These are phyloP conservation scores for Backusella luteola DNA, from an alignment of 192 early-diverging fungal species.

Conservation along the genomic window DNA sequence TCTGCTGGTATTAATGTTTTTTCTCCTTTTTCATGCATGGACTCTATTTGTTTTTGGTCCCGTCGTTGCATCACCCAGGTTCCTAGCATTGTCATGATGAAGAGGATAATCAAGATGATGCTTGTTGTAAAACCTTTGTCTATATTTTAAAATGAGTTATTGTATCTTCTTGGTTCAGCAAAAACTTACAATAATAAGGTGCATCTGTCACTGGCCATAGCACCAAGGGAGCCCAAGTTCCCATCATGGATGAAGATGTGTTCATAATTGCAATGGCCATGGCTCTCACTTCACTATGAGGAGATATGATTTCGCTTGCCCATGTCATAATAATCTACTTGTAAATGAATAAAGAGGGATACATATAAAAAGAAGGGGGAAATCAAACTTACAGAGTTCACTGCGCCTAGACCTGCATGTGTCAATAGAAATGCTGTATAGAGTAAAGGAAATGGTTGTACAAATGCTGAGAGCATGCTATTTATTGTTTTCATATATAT, in stretches of 20 bases:
- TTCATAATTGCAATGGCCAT: constrained; percentile 40
- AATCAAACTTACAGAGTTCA: constrained; percentile 25
- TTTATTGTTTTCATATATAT: neutral
- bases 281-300: constrained; percentile 27
- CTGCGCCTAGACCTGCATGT: constrained; percentile 23
- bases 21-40: neutral
- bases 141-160: neutral
- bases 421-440: constrained; percentile 33
- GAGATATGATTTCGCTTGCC: constrained; percentile 34
- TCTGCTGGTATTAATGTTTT: neutral
- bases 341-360: neutral
- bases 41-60: neutral
- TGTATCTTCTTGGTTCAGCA: too few relatives aligned
- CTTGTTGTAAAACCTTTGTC: constrained; percentile 19
- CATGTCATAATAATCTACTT: constrained; percentile 40
- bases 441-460: constrained; percentile 36
- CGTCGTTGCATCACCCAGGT: neutral
- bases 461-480: constrained; percentile 32
- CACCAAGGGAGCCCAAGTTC: constrained; percentile 23
- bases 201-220: constrained; percentile 41
- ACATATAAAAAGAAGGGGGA: neutral
- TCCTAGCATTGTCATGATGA: neutral
- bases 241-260: constrained; percentile 21
- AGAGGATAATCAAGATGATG: constrained; percentile 16
- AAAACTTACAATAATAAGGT: constrained; percentile 15